Evolutionary conservation across 257 asterid genomes (phyloP), one percentile per base, ranked within the genome.

Genomic region (Echium plantagineum): DNA sequence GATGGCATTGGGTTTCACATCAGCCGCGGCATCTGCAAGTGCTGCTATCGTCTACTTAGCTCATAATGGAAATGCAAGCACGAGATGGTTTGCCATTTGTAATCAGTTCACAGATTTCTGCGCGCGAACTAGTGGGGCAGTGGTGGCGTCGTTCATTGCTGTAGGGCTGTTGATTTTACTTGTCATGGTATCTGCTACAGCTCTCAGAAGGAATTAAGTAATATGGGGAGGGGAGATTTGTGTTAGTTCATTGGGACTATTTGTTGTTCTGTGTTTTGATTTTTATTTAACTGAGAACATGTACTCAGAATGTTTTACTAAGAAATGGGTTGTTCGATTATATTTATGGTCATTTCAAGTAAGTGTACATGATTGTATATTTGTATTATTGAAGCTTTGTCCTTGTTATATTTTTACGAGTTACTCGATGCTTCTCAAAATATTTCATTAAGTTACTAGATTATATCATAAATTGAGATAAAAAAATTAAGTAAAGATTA

Each of bases 11-110:
- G 85, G 78, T 4, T 80, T 85, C 60, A 85, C 89, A 2, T 75
- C 72, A 0, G 90, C 89, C 0, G 96, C 85, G 0, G 96, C 90
- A 0, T 78, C 87, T 0, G 75, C 95, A 0, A 86, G 95, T 0
- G 87, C 95, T 0, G 85, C 95, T 53, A 85, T 89, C 4, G 90
- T 83, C 55, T 89, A 83, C 80, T 71, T 89, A 59, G 96, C 96
- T 17, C 89, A 85, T 72, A 85, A 85, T 21, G 95, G 96, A 32
- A 89, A 89, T 49, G 58, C 83, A 12, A 83, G 74, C 70, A 71
- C 90, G 16, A 86, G 85, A 57, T 89, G 96, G 95, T 60, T 74
- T 0, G 87, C 94, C 19, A 83, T 89, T 51, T 89, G 96, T 68
- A 84, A 80, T 55, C 94, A 80, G 78, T 89, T 77, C 74, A 74